Evolutionary conservation across 345 rosid genomes (phyloP).

Genomic region (Citrus sp.): DNA sequence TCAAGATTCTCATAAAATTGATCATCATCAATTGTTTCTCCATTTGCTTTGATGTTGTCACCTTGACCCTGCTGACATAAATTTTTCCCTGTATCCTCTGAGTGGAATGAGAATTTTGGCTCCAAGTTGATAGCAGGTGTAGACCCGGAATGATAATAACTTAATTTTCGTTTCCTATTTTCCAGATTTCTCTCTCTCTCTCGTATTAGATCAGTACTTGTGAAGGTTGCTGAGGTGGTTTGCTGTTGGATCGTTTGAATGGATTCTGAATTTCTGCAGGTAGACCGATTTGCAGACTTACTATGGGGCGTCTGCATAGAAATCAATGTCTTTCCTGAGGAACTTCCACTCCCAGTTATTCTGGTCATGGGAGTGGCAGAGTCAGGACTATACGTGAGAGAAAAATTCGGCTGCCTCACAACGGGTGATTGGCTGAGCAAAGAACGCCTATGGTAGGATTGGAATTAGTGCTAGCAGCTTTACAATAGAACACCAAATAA

Average conservation of each 20-base stretch:
- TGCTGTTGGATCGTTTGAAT: slow-evolving; percentile 28
- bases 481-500: background rate
- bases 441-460: slow-evolving; percentile 60
- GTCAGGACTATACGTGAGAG: slow-evolving; percentile 34
- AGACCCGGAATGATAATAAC: slow-evolving; percentile 35
- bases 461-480: background rate
- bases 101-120: slow-evolving; percentile 32
- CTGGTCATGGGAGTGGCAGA: slow-evolving; percentile 29
- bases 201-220: slow-evolving; percentile 5
- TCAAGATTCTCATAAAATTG: slow-evolving; percentile 69
- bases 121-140: slow-evolving; percentile 59
- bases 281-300: slow-evolving; percentile 21
- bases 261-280: slow-evolving; percentile 19
- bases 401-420: slow-evolving; percentile 30
- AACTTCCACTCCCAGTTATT: slow-evolving; percentile 33
- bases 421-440: slow-evolving; percentile 90
- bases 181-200: slow-evolving; percentile 31
- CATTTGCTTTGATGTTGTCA: slow-evolving; percentile 12
- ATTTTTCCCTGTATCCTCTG: slow-evolving; percentile 23
- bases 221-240: slow-evolving; percentile 24
- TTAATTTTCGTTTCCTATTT: slow-evolving; percentile 52
- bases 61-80: slow-evolving; percentile 20
- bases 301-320: slow-evolving; percentile 39
- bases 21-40: slow-evolving; percentile 50
- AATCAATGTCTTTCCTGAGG: slow-evolving; percentile 33